A percentile compares a stretch with the other conserved stretches of the same genome.
These are phyloP conservation scores for Gnomoniopsis smithogilvyi DNA, from an alignment of 2,329 filamentous ascomycete genomes.

Conservation along the genomic window DNA sequence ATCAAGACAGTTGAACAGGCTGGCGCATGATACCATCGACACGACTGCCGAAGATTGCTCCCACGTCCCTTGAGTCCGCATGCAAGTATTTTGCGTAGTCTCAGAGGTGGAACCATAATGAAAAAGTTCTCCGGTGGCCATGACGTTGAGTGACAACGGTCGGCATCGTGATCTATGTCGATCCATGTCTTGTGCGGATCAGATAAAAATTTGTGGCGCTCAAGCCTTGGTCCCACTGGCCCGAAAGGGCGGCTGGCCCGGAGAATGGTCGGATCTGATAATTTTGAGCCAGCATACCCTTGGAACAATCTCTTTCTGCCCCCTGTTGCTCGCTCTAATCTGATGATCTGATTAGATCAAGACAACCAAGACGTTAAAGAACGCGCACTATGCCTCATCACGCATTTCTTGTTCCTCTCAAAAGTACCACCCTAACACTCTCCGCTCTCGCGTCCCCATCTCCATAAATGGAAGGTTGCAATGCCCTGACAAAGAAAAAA, in stretches of 20 bases:
- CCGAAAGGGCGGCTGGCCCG: too few relatives aligned
- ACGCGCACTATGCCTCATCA: background rate
- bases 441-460: background rate
- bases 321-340: background rate
- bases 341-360: slow-evolving; percentile 12
- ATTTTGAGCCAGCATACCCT: background rate
- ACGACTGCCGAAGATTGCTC: too few relatives aligned
- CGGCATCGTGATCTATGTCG: background rate
- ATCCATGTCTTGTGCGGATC: background rate
- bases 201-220: background rate
- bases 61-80: too few relatives aligned
- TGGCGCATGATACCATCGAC: too few relatives aligned
- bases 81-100: too few relatives aligned
- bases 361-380: background rate
- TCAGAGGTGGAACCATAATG: background rate
- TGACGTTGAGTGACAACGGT: background rate
- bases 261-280: background rate
- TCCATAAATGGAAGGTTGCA: too few relatives aligned
- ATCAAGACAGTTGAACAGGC: too few relatives aligned
- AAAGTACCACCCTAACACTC: too few relatives aligned
- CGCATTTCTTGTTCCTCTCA: background rate
- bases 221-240: background rate
- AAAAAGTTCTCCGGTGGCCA: background rate
- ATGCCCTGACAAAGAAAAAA: too few relatives aligned
- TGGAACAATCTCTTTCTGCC: background rate